Percentiles rank a stretch among this genome's conserved stretches.
These are phyloP conservation scores for Mycena maculata DNA, from an alignment of 768 basidiomycete species.

Conservation along the genomic window DNA sequence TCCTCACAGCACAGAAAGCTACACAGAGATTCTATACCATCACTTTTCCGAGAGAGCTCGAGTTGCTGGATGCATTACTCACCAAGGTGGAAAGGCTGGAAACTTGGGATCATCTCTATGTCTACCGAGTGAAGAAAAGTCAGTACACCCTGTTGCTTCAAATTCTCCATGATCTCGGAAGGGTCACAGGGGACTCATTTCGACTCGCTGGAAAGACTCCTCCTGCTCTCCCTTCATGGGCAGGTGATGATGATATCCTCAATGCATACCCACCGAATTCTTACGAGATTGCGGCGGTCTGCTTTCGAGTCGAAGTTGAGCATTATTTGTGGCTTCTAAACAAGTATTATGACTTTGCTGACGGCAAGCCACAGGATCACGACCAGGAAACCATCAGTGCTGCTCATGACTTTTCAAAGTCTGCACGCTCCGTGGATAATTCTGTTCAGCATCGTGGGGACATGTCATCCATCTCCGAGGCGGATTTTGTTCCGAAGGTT, in stretches of 20 bases:
- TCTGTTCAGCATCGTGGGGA: not conserved
- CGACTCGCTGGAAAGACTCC: not conserved
- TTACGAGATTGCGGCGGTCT: constrained; percentile 1
- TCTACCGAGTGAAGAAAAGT: not conserved
- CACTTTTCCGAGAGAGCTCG: not conserved
- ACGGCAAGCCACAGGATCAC: not conserved
- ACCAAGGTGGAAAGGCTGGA: not conserved
- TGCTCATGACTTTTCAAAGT: not conserved
- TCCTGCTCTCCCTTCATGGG: not conserved
- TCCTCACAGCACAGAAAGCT: not conserved
- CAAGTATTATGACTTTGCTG: not conserved
- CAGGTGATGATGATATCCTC: constrained; percentile 12
- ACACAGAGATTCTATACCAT: not conserved
- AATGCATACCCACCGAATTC: not conserved
- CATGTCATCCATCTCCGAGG: not conserved
- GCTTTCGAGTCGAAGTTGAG: constrained; percentile 12
- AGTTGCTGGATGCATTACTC: not conserved
- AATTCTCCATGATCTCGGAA: not conserved
- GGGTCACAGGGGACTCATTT: not conserved
- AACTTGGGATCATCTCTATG: not conserved
- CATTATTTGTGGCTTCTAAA: not conserved
- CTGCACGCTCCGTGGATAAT: not conserved
- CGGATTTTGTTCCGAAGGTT: not conserved
- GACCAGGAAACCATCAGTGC: not conserved
- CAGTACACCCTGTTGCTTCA: not conserved